Base-by-base conservation (phyloP, 2,329 filamentous ascomycete genomes). In the Hymenotorrendiella dingleyae region DNA sequence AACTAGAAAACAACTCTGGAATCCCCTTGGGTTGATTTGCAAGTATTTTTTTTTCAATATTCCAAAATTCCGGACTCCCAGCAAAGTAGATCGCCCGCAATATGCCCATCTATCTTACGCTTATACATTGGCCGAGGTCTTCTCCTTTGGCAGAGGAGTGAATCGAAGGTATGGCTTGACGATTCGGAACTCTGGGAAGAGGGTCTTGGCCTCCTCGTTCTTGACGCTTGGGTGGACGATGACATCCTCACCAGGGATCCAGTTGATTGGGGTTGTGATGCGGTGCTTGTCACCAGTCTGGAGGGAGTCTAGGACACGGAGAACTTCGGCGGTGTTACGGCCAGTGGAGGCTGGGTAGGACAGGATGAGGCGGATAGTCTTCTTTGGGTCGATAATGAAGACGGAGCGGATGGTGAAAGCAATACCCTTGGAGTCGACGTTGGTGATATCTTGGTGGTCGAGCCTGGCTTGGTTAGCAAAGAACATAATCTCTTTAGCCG, bases 361-460 rank as follows among this genome's bases (percentile, higher is more conserved):
- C 72, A 95, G 84, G 65, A 88, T 94, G 64, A 90, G 80, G 58
- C 90, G 84, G 69, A 95, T 93, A 67, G 84, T 91, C 82, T 94
- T 95, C 67, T 79, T 80, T 52, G 89, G 89, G 72, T 95, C 89
- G 66, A 95, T 93, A 70, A 95, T 75, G 76, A 94, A 95, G 63
- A 95, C 90, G 57, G 85, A 88, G 60, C 90, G 87, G 70, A 96
- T 94, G 57, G 90, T 95, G 70, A 94, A 91, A 43, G 89, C 88
- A 57, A 91, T 85, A 56, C 84, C 84, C 76, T 87, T 87, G 60
- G 75, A 67, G 65, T 89, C 84, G 45, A 89, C 82, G 68, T 89
- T 89, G 70, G 81, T 85, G 58, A 81, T 77, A 66, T 89, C 85
- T 66, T 88, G 83, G 69, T 85, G 76, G 70, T 89, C 84, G 59